Evolutionary conservation across 2,329 filamentous ascomycete genomes (phyloP).

Genomic region (Fusarium sp.): DNA sequence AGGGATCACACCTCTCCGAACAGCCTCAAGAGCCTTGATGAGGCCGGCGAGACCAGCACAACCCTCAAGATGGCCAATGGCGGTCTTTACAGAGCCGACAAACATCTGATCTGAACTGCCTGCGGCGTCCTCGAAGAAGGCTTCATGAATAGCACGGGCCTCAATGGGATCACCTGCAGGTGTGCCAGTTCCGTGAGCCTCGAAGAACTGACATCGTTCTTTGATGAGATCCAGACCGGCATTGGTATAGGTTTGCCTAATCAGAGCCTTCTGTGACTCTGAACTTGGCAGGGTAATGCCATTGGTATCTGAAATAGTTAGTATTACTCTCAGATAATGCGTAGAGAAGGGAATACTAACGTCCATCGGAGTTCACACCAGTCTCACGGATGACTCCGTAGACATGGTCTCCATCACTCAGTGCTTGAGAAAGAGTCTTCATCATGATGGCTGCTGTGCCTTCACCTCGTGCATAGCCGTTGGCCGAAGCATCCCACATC

Average conservation of each 20-base stretch:
- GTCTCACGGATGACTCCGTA: constrained; percentile 6
- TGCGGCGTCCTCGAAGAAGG: background rate
- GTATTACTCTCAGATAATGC: background rate
- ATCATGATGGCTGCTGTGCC: constrained; percentile 18
- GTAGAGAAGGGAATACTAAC: background rate
- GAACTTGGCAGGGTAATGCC: constrained; percentile 11
- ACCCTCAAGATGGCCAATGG: constrained; percentile 2
- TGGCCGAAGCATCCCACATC: constrained; percentile 21
- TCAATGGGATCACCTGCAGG: constrained; percentile 4
- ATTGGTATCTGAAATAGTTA: background rate
- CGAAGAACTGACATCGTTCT: constrained; percentile 11
- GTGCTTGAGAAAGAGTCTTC: constrained; percentile 14
- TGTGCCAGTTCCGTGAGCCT: constrained; percentile 6
- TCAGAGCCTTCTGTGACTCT: background rate
- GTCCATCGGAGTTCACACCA: constrained; percentile 1
- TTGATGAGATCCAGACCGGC: background rate
- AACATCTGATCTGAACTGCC: background rate
- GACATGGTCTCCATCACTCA: constrained; percentile 63
- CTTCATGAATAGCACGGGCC: background rate
- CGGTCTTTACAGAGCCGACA: constrained; percentile 9
- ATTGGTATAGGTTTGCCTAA: constrained; percentile 5
- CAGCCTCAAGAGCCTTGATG: background rate
- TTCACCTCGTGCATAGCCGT: constrained; percentile 30
- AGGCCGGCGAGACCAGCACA: background rate
- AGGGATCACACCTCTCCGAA: constrained; percentile 45